A percentile compares a stretch with the other conserved stretches of the same genome.
These are phyloP conservation scores for Lentinus polychrous DNA, from an alignment of 1,284 basidiomycete genomes.

Conservation along the genomic window DNA sequence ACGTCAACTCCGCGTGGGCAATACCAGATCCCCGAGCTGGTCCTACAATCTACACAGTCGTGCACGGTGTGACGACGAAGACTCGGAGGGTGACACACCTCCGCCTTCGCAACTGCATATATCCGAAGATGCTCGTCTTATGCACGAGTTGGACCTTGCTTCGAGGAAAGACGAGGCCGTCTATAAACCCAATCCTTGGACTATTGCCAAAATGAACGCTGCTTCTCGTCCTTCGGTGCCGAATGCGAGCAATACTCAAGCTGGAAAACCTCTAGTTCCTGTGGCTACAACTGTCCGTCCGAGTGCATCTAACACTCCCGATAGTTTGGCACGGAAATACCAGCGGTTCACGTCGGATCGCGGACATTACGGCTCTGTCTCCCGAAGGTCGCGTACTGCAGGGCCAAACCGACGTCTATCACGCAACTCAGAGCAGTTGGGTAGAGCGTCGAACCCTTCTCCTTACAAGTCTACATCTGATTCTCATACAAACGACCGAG, in stretches of 20 bases:
- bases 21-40: conserved; percentile 5
- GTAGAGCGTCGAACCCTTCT: too few relatives aligned
- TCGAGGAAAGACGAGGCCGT: conserved; percentile 47
- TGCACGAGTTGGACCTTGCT: conserved; percentile 54
- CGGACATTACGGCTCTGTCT: too few relatives aligned
- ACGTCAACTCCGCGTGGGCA: too few relatives aligned
- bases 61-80: neutral
- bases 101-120: neutral
- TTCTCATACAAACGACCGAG: too few relatives aligned
- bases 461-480: too few relatives aligned
- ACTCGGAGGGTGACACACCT: neutral
- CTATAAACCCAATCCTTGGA: conserved; percentile 69
- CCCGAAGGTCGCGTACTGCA: too few relatives aligned
- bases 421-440: neutral
- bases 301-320: too few relatives aligned
- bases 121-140: conserved; percentile 26
- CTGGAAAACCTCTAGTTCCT: neutral
- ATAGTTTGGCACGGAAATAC: neutral
- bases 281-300: too few relatives aligned
- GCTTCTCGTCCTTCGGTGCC: conserved; percentile 23
- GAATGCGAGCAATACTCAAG: neutral
- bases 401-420: neutral
- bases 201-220: conserved; percentile 69
- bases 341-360: neutral
- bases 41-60: conserved; percentile 1